phyloP scores from a whole-genome alignment of 2,329 filamentous ascomycete species.

The Periconia sp. region DNA sequence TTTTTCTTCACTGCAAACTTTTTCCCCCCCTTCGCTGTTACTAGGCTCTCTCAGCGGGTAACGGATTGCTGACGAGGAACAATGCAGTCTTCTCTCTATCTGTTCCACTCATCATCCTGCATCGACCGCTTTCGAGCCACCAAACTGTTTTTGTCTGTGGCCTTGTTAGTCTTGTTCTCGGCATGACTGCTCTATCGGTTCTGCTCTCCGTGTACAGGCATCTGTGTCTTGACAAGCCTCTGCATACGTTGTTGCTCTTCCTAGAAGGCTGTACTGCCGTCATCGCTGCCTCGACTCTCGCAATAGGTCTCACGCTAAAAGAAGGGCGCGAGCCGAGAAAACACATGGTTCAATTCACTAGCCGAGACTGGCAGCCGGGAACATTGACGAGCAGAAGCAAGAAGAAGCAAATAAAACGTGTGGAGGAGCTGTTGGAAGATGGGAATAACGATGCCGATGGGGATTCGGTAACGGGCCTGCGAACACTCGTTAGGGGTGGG shows the following conservation, averaged over 20 bases:
- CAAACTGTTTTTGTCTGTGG: not conserved
- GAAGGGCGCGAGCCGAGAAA: no score
- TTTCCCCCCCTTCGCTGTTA: no score
- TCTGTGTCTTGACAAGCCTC: no score
- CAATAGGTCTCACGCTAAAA: not conserved
- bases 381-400: not conserved
- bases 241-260: not conserved
- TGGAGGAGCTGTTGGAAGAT: no score
- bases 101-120: no score
- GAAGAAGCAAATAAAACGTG: not conserved
- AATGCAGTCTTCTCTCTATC: no score
- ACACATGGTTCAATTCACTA: not conserved
- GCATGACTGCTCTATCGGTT: not conserved
- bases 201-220: not conserved
- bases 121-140: no score
- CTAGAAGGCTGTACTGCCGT: slow-evolving; percentile 1
- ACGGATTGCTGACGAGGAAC: no score
- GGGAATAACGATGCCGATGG: no score
- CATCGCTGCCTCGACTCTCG: not conserved
- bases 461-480: not conserved
- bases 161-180: not conserved
- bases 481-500: not conserved
- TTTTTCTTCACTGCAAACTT: no score
- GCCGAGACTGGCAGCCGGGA: not conserved
- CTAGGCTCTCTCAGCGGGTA: not conserved